Percentiles rank a stretch among this genome's conserved stretches.
Evolutionary conservation across 495 filamentous ascomycete genomes (phyloP).

Genomic region (Arthonia radiata): DNA sequence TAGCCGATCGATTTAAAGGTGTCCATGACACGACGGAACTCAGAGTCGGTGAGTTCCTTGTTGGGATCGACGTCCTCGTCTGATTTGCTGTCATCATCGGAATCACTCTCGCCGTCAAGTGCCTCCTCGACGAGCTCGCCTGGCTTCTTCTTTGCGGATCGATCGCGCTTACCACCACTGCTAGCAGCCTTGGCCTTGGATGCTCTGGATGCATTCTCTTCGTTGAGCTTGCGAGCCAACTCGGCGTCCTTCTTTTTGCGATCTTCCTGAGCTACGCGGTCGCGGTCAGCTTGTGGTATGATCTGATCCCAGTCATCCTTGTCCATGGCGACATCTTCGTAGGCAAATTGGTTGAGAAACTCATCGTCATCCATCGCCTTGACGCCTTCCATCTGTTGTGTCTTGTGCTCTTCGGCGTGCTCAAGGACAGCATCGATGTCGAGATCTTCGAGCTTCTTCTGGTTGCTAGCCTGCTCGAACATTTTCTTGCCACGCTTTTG

Average conservation of each 20-base stretch:
- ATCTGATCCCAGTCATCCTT: conserved; percentile 92
- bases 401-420: conserved; percentile 87
- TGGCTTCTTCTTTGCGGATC: conserved; percentile 78
- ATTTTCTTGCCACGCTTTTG: conserved; percentile 87
- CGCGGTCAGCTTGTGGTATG: conserved; percentile 80
- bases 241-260: conserved; percentile 58
- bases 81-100: conserved; percentile 26
- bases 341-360: conserved; percentile 70
- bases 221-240: conserved; percentile 59
- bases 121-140: conserved; percentile 38
- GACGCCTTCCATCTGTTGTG: conserved; percentile 68
- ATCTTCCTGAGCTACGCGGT: conserved; percentile 68
- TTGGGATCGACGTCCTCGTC: conserved; percentile 48
- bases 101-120: conserved; percentile 18
- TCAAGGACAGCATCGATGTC: conserved; percentile 93
- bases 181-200: conserved; percentile 44
- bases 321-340: conserved; percentile 83
- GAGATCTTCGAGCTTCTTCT: conserved; percentile 88
- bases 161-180: conserved; percentile 47
- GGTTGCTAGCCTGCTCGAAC: conserved; percentile 91
- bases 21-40: conserved; percentile 69
- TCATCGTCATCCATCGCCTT: conserved; percentile 82
- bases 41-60: conserved; percentile 66
- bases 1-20: conserved; percentile 74
- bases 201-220: conserved; percentile 69